Base-by-base conservation (phyloP, 352 stramenopile species). In the Globisporangium emineosum region DNA sequence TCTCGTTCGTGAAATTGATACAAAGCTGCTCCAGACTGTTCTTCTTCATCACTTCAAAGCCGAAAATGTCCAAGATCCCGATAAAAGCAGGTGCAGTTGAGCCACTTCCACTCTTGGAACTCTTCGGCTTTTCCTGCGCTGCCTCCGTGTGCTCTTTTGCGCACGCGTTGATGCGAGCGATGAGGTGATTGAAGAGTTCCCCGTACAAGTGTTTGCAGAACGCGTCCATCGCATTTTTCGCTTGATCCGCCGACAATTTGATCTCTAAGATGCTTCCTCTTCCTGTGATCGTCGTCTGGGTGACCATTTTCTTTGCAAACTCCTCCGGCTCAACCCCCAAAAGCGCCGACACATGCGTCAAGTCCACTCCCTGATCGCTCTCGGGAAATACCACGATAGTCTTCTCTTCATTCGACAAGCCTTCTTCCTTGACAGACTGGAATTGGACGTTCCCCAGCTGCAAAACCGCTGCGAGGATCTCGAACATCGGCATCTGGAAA, bases 1-100 rank as follows among this genome's bases (percentile, higher is more conserved):
- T 95, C 70, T 97, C 89, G 70, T 97, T 97, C 27, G 87, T 93
- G 61, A 95, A 97, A 64, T 97, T 97, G 73, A 97, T 97, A 62
- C 89, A 95, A 5, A 97, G 67, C 57, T 97, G 90, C 69, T 97
- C 89, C 12, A 97, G 74, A 40, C 80, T 94, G 73, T 97, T 97
- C 45, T 73, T 78, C 56, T 86, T 71, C 83, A 97, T 93, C 21
- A 90, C 86, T 65, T 97, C 90, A 62, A 97, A 97, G 10, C 90
- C 90, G 65, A 97, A 97, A 47, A 97, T 97, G 66, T 97, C 90
- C 17, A 97, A 72, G 29, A 97, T 94, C 12, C 88, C 89, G 53
- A 97, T 95, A 25, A 93, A 94, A 1, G 77, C 72, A 9, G 55
- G 5, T 65, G 56, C 10, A 42, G 43, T 29, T 5, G 64, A 57